These are phyloP conservation scores for Eragrostis tef DNA, from an alignment of 202 grass and related monocot species.

Conservation along the genomic window DNA sequence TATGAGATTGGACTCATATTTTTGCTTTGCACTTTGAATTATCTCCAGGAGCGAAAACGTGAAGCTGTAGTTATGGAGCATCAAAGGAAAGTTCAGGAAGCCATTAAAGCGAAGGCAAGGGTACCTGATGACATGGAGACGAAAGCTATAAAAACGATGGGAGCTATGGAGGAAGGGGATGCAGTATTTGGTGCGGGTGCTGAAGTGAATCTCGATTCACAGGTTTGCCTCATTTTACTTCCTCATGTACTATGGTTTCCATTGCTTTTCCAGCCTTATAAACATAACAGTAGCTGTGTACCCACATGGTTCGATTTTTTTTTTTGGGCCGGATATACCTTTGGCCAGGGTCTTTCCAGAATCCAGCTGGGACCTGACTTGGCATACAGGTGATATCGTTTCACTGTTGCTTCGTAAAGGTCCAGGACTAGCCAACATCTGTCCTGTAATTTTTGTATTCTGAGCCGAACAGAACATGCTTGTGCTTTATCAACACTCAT, in stretches of 20 bases:
- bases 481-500: neutral
- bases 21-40: constrained; percentile 40
- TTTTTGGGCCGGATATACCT: neutral
- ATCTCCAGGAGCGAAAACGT: constrained; percentile 75
- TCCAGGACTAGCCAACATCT: neutral
- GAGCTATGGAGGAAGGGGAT: constrained; percentile 97
- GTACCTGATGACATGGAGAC: constrained; percentile 81
- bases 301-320: neutral
- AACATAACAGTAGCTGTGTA: constrained; percentile 27
- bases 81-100: constrained; percentile 79
- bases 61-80: constrained; percentile 86
- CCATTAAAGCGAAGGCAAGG: constrained; percentile 61
- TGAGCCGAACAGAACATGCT: neutral
- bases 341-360: neutral
- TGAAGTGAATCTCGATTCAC: constrained; percentile 96
- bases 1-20: constrained; percentile 31
- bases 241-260: neutral
- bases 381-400: neutral
- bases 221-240: constrained; percentile 60
- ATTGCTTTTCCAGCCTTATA: neutral
- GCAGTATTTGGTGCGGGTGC: constrained; percentile 80
- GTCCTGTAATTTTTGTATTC: neutral
- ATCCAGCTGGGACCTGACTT: neutral
- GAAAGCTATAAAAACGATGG: constrained; percentile 95
- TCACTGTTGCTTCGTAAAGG: neutral